Evolutionary conservation across 148 eudicot genomes (phyloP).

Genomic region (Vaccinium vitisidaea): DNA sequence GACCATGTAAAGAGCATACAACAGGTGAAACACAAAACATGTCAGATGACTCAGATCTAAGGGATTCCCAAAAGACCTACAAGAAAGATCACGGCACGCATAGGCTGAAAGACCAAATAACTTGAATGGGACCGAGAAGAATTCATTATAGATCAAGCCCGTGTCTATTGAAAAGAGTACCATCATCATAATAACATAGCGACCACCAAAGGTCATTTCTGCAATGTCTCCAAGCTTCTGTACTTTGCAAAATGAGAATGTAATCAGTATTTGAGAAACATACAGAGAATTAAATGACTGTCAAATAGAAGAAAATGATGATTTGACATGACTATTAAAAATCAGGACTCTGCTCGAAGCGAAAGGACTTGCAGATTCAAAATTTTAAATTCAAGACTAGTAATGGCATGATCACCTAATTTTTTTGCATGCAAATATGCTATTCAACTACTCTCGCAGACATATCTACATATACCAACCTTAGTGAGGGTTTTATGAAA

Average conservation of each 20-base stretch:
- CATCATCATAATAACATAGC: constrained; percentile 54
- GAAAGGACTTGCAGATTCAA: background rate
- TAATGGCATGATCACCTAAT: background rate
- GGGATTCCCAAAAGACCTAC: constrained; percentile 36
- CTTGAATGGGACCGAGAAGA: constrained; percentile 54
- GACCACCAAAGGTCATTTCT: constrained; percentile 59
- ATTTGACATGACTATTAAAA: constrained; percentile 5
- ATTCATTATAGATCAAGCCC: constrained; percentile 55
- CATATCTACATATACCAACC: background rate
- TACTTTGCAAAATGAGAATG: background rate
- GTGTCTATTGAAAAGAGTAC: constrained; percentile 54
- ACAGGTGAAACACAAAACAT: constrained; percentile 13
- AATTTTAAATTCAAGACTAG: background rate
- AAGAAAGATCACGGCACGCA: constrained; percentile 50
- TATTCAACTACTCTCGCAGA: background rate
- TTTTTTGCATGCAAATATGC: background rate
- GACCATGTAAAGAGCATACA: background rate
- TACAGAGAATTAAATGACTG: background rate
- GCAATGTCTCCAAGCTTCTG: constrained; percentile 63
- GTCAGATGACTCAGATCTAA: background rate
- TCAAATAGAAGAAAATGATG: background rate
- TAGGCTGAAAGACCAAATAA: constrained; percentile 52
- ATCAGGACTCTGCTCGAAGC: background rate
- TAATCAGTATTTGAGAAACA: constrained; percentile 11
- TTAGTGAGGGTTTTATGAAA: no score